These are phyloP conservation scores for Clitopilus passeckerianus DNA, from an alignment of 768 basidiomycete genomes.

Conservation along the genomic window DNA sequence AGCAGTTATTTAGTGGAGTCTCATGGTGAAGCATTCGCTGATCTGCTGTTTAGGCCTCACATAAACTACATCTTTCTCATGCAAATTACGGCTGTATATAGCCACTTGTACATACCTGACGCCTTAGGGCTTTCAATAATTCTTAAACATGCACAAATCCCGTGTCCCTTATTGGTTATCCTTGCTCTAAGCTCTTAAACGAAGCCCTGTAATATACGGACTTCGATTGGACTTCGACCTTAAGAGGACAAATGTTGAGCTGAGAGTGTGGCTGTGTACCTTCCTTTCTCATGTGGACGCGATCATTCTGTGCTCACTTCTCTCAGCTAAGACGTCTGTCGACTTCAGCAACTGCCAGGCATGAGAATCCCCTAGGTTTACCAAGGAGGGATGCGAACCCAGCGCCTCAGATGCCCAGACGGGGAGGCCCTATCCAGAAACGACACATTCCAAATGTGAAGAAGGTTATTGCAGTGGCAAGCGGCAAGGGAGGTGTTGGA, in stretches of 20 bases:
- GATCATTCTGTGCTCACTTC: conserved; percentile 5
- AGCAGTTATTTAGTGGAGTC: too few species aligned
- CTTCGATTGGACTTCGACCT: too few species aligned
- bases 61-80: too few species aligned
- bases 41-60: background rate
- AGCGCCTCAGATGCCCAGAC: conserved; percentile 57
- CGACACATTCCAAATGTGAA: conserved; percentile 67
- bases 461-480: conserved; percentile 79
- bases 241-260: too few species aligned
- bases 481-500: conserved; percentile 96
- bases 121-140: too few species aligned
- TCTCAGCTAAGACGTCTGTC: conserved; percentile 1
- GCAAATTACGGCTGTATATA: too few species aligned
- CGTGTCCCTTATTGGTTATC: too few species aligned
- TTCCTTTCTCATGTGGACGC: background rate
- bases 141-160: too few species aligned
- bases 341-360: background rate
- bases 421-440: conserved; percentile 48
- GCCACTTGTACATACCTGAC: too few species aligned
- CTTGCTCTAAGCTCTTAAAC: too few species aligned
- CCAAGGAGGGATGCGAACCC: conserved; percentile 2
- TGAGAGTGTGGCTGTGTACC: background rate
- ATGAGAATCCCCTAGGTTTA: background rate
- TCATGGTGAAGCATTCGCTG: background rate
- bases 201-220: too few species aligned